These are phyloP conservation scores for Pulveroboletus ravenelii DNA, from an alignment of 768 basidiomycete genomes.

Conservation along the genomic window DNA sequence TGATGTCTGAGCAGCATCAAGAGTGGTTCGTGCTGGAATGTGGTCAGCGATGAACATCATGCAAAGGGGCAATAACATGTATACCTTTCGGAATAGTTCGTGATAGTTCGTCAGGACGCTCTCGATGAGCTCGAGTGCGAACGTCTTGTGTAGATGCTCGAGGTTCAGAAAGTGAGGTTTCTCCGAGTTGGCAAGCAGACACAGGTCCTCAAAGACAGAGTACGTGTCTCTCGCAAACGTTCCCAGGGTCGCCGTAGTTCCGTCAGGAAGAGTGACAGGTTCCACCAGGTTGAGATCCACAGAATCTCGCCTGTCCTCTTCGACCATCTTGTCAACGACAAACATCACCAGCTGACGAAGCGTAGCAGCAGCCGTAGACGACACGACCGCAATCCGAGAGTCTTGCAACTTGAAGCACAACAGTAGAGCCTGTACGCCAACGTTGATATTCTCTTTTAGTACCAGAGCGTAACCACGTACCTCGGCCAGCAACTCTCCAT, in stretches of 20 bases:
- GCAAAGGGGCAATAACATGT: slow-evolving; percentile 6
- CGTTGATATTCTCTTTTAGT: neutral
- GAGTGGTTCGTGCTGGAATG: slow-evolving; percentile 67
- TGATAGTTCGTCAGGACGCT: slow-evolving; percentile 93
- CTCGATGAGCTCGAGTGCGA: slow-evolving; percentile 95
- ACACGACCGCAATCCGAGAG: slow-evolving; percentile 92
- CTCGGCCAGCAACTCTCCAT: slow-evolving; percentile 75
- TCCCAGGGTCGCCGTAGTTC: slow-evolving; percentile 54
- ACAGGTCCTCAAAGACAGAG: slow-evolving; percentile 88
- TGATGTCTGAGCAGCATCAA: slow-evolving; percentile 84
- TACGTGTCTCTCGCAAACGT: slow-evolving; percentile 83
- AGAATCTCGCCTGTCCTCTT: slow-evolving; percentile 56
- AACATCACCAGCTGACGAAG: slow-evolving; percentile 97
- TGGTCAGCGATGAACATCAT: slow-evolving; percentile 1
- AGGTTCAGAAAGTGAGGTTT: slow-evolving; percentile 79
- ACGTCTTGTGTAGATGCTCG: slow-evolving; percentile 82
- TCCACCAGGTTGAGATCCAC: slow-evolving; percentile 12
- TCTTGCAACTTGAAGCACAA: slow-evolving; percentile 95
- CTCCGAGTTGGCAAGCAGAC: slow-evolving; percentile 79
- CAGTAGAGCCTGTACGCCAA: slow-evolving; percentile 64
- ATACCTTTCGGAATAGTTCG: slow-evolving; percentile 74
- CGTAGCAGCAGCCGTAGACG: slow-evolving; percentile 94
- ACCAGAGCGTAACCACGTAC: slow-evolving; percentile 41
- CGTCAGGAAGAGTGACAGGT: slow-evolving; percentile 64
- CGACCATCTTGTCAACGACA: slow-evolving; percentile 89